These are phyloP conservation scores for Penicillium sp. DNA, from an alignment of 2,329 filamentous ascomycete species.

Conservation along the genomic window DNA sequence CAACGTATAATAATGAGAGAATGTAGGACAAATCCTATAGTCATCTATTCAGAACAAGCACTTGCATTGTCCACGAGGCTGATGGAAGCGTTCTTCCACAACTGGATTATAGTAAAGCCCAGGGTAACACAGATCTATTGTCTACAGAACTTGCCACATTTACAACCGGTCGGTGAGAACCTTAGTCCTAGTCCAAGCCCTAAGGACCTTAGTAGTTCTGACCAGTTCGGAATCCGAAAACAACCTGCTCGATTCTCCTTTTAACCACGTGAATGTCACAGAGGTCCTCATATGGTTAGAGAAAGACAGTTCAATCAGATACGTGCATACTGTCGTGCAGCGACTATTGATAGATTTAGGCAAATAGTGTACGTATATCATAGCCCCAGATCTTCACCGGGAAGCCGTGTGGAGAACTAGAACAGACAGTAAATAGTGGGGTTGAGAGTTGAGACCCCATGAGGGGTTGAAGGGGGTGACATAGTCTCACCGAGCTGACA, in stretches of 20 bases:
- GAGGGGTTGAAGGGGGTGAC: slow-evolving; percentile 7
- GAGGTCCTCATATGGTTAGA: not conserved
- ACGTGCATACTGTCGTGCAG: not conserved
- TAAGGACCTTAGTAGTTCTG: not conserved
- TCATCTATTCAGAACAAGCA: not conserved
- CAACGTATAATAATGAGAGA: not conserved
- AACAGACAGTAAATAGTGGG: slow-evolving; percentile 1
- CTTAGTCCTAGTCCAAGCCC: slow-evolving; percentile 6
- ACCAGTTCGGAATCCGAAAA: not conserved
- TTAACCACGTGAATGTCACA: not conserved
- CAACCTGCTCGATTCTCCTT: slow-evolving; percentile 3
- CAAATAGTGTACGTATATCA: slow-evolving; percentile 12
- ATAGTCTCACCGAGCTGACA: slow-evolving; percentile 1
- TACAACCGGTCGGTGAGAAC: slow-evolving; percentile 4
- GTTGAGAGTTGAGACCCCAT: not conserved
- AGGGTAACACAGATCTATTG: not conserved
- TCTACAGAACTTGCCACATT: not conserved
- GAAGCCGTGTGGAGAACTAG: slow-evolving; percentile 13
- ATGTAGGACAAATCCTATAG: not conserved
- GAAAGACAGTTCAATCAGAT: not conserved
- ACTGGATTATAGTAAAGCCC: not conserved
- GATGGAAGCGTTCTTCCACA: not conserved
- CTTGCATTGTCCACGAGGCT: not conserved
- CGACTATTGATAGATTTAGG: not conserved
- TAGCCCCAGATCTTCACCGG: slow-evolving; percentile 17